phyloP scores from a whole-genome alignment of 2,329 filamentous ascomycete species.

The Laburnicola sp. region DNA sequence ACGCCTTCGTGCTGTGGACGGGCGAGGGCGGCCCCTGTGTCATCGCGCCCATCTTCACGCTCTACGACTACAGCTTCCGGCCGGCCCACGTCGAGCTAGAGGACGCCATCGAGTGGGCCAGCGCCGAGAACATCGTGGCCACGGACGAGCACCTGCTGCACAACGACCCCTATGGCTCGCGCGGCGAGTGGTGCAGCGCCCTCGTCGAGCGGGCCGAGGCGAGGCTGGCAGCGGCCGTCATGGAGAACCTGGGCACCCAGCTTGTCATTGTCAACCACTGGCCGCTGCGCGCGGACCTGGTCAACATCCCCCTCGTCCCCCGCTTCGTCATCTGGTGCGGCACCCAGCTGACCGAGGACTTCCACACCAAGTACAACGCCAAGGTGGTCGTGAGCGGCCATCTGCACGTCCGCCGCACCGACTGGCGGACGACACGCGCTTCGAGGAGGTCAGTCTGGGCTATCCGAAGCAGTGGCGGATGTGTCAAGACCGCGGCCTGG shows the following conservation, averaged over 20 bases:
- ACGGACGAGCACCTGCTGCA: slow-evolving; percentile 53
- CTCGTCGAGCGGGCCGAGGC: slow-evolving; percentile 47
- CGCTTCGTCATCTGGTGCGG: slow-evolving; percentile 54
- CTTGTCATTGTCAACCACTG: slow-evolving; percentile 46
- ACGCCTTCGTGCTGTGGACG: slow-evolving; percentile 58
- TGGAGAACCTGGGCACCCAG: slow-evolving; percentile 36
- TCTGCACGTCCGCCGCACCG: slow-evolving; percentile 51
- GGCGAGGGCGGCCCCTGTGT: slow-evolving; percentile 55
- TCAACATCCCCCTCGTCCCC: slow-evolving; percentile 48
- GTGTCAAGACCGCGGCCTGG: slow-evolving; percentile 47
- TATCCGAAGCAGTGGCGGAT: slow-evolving; percentile 54
- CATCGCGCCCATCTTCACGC: slow-evolving; percentile 60
- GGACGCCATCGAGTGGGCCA: slow-evolving; percentile 52
- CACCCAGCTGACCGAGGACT: slow-evolving; percentile 52
- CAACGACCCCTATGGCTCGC: slow-evolving; percentile 49
- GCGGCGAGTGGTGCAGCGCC: slow-evolving; percentile 51
- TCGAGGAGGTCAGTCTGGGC: slow-evolving; percentile 53
- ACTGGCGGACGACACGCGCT: slow-evolving; percentile 53
- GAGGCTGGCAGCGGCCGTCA: slow-evolving; percentile 44
- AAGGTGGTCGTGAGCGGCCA: slow-evolving; percentile 54
- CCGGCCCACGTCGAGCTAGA: slow-evolving; percentile 55
- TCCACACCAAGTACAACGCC: slow-evolving; percentile 52
- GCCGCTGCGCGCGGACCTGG: slow-evolving; percentile 47
- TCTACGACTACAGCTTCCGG: slow-evolving; percentile 64
- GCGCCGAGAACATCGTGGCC: slow-evolving; percentile 50